Percentiles rank a stretch among this genome's conserved stretches.
Evolutionary conservation across 2,329 filamentous ascomycete genomes (phyloP).

Genomic region (Periconia sp.): DNA sequence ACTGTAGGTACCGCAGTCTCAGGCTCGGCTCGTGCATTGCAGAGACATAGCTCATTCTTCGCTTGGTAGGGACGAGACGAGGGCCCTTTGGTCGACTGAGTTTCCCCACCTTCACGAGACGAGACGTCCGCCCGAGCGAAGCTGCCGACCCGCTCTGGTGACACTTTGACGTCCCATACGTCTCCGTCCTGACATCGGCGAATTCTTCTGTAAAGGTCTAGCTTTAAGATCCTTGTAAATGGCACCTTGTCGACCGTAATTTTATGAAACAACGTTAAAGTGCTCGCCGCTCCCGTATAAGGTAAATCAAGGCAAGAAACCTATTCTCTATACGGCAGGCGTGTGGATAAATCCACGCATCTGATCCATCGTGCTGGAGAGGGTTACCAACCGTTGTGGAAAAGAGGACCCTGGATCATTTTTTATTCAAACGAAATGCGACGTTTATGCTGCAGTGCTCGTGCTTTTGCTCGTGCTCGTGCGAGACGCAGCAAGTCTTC

Average conservation of each 20-base stretch:
- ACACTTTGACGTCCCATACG: slow-evolving; percentile 10
- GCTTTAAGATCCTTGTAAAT: background rate
- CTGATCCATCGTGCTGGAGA: slow-evolving; percentile 26
- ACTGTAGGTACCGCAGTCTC: slow-evolving; percentile 17
- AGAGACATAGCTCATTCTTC: slow-evolving; percentile 18
- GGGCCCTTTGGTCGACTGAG: no score
- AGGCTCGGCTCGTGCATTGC: slow-evolving; percentile 21
- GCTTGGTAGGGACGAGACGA: slow-evolving; percentile 11
- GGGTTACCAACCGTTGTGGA: slow-evolving; percentile 13
- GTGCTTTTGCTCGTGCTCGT: background rate
- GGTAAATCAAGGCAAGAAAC: slow-evolving; percentile 17
- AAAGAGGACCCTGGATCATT: slow-evolving; percentile 16
- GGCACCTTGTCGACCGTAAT: slow-evolving; percentile 21
- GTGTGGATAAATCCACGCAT: slow-evolving; percentile 14
- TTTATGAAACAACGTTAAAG: slow-evolving; percentile 34
- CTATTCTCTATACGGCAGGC: slow-evolving; percentile 36
- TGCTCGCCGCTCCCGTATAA: slow-evolving; percentile 28
- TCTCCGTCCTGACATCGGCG: slow-evolving; percentile 17
- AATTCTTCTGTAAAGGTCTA: slow-evolving; percentile 10
- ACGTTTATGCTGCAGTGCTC: slow-evolving; percentile 31
- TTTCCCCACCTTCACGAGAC: slow-evolving; percentile 25
- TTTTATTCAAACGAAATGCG: slow-evolving; percentile 33
- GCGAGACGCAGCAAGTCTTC: slow-evolving; percentile 19
- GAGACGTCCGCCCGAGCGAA: slow-evolving; percentile 7
- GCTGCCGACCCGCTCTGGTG: slow-evolving; percentile 6